Evolutionary conservation across 1,284 basidiomycete species (phyloP).

Genomic region (Boletellus deceptivus): DNA sequence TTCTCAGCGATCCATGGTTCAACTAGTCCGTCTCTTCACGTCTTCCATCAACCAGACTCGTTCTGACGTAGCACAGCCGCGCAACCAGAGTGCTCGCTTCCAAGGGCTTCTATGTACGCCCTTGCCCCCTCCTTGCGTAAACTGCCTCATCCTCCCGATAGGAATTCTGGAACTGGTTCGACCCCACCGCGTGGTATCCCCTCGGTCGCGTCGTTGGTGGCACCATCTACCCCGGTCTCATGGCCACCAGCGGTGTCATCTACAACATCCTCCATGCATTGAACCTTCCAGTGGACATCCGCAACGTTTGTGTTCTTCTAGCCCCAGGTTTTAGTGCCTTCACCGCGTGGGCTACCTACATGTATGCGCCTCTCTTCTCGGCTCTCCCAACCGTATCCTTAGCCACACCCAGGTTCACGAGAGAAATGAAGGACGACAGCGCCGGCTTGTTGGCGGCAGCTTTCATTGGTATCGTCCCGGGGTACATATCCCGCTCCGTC

Average conservation of each 20-base stretch:
- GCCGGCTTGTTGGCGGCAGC: conserved; percentile 96
- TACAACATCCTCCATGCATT: conserved; percentile 87
- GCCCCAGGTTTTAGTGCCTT: conserved; percentile 96
- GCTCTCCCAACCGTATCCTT: neutral
- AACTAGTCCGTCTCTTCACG: conserved; percentile 70
- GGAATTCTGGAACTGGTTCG: conserved; percentile 99
- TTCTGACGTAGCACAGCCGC: conserved; percentile 55
- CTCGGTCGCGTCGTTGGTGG: conserved; percentile 97
- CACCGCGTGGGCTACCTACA: conserved; percentile 97
- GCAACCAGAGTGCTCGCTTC: conserved; percentile 86
- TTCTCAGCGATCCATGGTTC: conserved; percentile 90
- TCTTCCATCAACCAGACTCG: neutral
- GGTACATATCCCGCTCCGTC: conserved; percentile 98
- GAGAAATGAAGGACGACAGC: conserved; percentile 90
- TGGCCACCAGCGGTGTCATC: conserved; percentile 97
- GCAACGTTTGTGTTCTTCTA: conserved; percentile 95
- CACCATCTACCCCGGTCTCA: conserved; percentile 96
- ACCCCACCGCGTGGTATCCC: conserved; percentile 98
- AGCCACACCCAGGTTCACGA: conserved; percentile 72
- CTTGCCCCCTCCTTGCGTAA: neutral
- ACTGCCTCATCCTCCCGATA: conserved; percentile 31
- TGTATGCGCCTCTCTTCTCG: conserved; percentile 49
- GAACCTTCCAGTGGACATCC: conserved; percentile 95
- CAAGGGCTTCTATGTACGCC: conserved; percentile 90
- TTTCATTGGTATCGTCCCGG: conserved; percentile 97